Evolutionary conservation across 1,284 basidiomycete genomes (phyloP).

Genomic region (Sanghuangporus baumii): DNA sequence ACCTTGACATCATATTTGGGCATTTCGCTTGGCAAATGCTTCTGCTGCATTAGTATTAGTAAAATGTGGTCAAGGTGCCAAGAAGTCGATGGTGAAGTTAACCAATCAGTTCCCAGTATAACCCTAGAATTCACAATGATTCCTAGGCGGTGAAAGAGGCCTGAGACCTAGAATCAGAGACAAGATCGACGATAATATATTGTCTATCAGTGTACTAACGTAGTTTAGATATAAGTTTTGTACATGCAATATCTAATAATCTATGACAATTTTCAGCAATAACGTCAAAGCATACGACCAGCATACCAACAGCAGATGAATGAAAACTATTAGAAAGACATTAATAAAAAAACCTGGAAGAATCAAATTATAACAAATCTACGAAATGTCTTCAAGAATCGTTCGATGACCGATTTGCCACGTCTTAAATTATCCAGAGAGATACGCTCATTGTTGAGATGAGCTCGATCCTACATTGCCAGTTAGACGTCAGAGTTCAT

Average conservation of each 20-base stretch:
- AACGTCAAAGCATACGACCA: not conserved
- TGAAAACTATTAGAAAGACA: not conserved
- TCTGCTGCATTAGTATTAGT: too few species aligned
- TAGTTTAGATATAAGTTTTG: too few species aligned
- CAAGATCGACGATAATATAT: too few species aligned
- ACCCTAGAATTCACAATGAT: too few species aligned
- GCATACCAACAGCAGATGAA: not conserved
- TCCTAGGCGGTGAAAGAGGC: too few species aligned
- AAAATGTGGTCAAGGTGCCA: too few species aligned
- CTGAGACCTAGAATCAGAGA: too few species aligned
- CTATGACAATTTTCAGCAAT: too few species aligned
- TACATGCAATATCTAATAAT: too few species aligned
- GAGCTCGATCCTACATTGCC: slow-evolving; percentile 65
- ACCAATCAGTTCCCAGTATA: too few species aligned
- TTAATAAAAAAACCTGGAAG: not conserved
- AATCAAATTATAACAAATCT: not conserved
- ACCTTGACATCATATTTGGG: not conserved
- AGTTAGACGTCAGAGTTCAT: not conserved
- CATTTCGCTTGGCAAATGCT: not conserved
- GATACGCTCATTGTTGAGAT: slow-evolving; percentile 83
- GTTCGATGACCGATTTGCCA: slow-evolving; percentile 70
- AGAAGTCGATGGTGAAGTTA: too few species aligned
- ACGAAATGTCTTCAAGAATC: slow-evolving; percentile 51
- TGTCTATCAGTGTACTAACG: too few species aligned
- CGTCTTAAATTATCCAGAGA: slow-evolving; percentile 69